These are phyloP conservation scores for Populus davidiana DNA, from an alignment of 345 rosid species.

Conservation along the genomic window DNA sequence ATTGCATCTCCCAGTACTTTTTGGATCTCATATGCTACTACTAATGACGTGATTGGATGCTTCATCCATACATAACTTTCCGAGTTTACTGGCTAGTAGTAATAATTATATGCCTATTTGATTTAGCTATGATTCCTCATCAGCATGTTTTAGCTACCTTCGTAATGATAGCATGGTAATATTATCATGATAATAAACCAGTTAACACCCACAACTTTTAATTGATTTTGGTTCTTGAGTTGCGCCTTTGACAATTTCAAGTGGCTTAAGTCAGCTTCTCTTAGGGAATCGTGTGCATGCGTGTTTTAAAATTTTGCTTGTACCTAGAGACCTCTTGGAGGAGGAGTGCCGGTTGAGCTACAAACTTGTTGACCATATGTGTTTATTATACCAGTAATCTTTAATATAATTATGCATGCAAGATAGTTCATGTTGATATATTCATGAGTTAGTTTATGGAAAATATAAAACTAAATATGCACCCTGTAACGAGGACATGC, in stretches of 20 bases:
- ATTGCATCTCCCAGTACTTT: not conserved
- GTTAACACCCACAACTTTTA: not conserved
- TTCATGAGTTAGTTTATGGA: not conserved
- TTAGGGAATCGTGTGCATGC: not conserved
- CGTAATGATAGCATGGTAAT: not conserved
- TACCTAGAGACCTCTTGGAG: too few relatives aligned
- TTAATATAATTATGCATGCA: not conserved
- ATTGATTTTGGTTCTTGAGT: not conserved
- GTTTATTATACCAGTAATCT: not conserved
- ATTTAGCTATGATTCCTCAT: not conserved
- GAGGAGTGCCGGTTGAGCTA: too few relatives aligned
- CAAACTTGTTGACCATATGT: too few relatives aligned
- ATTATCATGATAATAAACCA: too few relatives aligned
- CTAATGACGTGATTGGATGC: not conserved
- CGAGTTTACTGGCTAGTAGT: not conserved
- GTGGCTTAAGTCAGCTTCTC: not conserved
- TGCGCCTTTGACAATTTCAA: not conserved
- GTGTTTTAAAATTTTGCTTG: too few relatives aligned
- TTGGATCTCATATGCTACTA: not conserved
- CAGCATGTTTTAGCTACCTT: not conserved
- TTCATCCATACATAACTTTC: not conserved
- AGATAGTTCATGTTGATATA: not conserved
- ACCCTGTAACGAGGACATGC: not conserved
- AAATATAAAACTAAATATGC: not conserved
- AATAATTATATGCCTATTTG: too few relatives aligned